Evolutionary conservation across 108 stramenopile species (phyloP).

Genomic region (Nitzschia inconspicua): DNA sequence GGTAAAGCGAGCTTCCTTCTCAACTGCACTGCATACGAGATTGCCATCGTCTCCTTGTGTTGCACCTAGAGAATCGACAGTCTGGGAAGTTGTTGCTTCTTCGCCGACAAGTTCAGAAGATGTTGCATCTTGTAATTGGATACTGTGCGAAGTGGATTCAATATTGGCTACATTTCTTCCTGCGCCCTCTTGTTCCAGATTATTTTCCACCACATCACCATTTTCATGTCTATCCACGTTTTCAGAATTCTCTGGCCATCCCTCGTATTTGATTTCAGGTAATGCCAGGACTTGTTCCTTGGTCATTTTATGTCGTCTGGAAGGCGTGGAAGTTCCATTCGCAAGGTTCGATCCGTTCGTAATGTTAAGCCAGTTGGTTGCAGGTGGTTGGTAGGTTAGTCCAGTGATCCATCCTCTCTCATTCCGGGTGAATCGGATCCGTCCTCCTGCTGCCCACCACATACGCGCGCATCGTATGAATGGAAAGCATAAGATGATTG

Average conservation of each 20-base stretch:
- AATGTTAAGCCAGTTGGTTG: background rate
- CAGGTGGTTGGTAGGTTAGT: constrained; percentile 10
- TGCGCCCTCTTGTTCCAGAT: background rate
- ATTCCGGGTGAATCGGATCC: background rate
- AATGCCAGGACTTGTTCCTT: constrained; percentile 25
- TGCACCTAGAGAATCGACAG: no score
- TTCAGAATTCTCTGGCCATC: background rate
- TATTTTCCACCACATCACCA: background rate
- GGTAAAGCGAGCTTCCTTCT: no score
- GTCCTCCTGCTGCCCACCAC: constrained; percentile 1
- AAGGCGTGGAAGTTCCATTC: background rate
- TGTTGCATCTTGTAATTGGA: background rate
- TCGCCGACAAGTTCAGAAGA: no score
- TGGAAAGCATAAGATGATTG: background rate
- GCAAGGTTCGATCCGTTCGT: no score
- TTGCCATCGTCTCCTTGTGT: no score
- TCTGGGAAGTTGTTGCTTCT: no score
- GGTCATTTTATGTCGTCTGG: background rate
- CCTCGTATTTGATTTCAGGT: constrained; percentile 27
- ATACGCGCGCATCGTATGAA: background rate
- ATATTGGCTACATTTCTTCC: background rate
- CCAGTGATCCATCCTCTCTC: background rate
- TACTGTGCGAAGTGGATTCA: no score
- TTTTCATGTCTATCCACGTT: background rate
- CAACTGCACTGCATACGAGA: no score